Percentiles rank a stretch among this genome's conserved stretches.
Conservation (phyloP, 2,329 filamentous ascomycete species). For the Rhynchosporium agropyri region DNA sequence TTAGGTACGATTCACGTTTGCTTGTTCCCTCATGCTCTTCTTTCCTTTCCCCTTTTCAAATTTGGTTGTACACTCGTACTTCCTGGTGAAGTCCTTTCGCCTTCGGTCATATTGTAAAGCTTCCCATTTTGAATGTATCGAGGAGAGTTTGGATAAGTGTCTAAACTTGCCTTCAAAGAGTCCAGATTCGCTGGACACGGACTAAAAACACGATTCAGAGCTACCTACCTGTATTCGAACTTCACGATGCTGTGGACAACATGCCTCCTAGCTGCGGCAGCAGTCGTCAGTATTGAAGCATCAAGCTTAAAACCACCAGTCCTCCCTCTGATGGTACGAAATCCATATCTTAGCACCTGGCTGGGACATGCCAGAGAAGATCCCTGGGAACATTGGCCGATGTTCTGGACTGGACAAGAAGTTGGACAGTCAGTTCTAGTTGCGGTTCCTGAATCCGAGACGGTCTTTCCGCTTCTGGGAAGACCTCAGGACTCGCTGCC, state of each 20-base stretch:
- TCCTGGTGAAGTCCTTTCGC: background rate
- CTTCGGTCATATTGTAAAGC: too few species aligned
- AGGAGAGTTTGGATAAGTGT: background rate
- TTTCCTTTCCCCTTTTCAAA: conserved; percentile 1
- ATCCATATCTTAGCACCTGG: conserved; percentile 64
- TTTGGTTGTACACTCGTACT: background rate
- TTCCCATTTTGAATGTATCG: background rate
- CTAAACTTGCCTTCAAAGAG: background rate
- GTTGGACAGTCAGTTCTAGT: conserved; percentile 66
- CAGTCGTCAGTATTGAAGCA: conserved; percentile 45
- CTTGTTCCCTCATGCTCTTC: background rate
- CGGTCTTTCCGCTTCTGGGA: conserved; percentile 66
- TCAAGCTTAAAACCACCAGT: conserved; percentile 59
- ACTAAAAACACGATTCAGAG: background rate
- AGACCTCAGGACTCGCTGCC: conserved; percentile 65
- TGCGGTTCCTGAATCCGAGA: conserved; percentile 59
- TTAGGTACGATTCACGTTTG: too few species aligned
- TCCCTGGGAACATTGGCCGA: conserved; percentile 85
- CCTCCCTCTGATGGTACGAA: conserved; percentile 59
- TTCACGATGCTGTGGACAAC: conserved; percentile 40
- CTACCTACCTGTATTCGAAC: background rate
- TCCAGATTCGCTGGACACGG: background rate
- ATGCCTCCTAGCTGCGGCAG: conserved; percentile 37
- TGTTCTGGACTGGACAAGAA: conserved; percentile 76
- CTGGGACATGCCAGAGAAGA: conserved; percentile 67